These are phyloP conservation scores for Pisolithus tinctorius DNA, from an alignment of 768 basidiomycete genomes.

Conservation along the genomic window DNA sequence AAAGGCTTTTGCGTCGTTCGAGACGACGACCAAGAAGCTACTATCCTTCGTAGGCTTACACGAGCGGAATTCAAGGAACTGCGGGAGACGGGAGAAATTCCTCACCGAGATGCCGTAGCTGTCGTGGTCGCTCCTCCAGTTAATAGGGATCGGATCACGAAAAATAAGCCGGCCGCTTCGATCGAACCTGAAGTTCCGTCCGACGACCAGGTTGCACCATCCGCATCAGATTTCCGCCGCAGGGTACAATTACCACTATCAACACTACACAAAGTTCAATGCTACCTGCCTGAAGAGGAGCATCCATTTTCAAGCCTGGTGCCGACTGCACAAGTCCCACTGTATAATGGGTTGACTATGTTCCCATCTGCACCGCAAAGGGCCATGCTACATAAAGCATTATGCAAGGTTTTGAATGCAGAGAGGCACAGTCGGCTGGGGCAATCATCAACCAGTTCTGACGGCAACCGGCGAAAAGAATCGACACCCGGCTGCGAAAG, in stretches of 20 bases:
- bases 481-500: constrained; percentile 29
- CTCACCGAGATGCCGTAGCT: constrained; percentile 53
- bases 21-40: constrained; percentile 19
- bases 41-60: constrained; percentile 58
- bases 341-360: constrained; percentile 60
- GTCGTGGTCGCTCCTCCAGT: constrained; percentile 63
- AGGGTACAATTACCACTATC: constrained; percentile 22
- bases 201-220: background rate
- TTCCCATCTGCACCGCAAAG: constrained; percentile 62
- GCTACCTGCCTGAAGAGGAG: constrained; percentile 2
- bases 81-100: constrained; percentile 40
- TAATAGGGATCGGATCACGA: constrained; percentile 45
- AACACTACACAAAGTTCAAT: constrained; percentile 9
- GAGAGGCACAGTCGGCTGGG: constrained; percentile 33
- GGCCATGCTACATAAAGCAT: constrained; percentile 45
- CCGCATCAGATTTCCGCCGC: background rate
- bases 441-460: background rate
- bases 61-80: constrained; percentile 50
- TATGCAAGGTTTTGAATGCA: constrained; percentile 41
- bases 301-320: constrained; percentile 16
- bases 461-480: background rate
- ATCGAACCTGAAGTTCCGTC: constrained; percentile 30
- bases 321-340: constrained; percentile 40
- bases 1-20: constrained; percentile 29
- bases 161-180: constrained; percentile 34